Conservation (phyloP, 441 rosid species). For the Aquilaria agallochum region DNA sequence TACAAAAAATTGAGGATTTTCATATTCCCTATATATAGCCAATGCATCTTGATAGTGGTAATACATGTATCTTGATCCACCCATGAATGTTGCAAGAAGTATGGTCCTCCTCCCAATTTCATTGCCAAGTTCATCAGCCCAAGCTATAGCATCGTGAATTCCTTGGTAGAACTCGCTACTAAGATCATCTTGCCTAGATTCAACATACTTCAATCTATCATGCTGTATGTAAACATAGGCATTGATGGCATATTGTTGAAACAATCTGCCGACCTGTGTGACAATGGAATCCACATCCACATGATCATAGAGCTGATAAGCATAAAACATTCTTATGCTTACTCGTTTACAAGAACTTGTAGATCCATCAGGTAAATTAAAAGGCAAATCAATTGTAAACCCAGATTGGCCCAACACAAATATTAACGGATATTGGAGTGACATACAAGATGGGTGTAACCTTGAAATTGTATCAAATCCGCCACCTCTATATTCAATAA, state of each 20-base stretch:
- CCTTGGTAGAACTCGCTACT: not conserved
- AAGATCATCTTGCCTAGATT: not conserved
- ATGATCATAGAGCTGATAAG: no score
- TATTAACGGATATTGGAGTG: not conserved
- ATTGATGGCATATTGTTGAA: no score
- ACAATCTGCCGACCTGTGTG: no score
- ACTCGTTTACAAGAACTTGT: not conserved
- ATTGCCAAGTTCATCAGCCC: not conserved
- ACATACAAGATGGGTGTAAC: not conserved
- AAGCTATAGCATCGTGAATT: not conserved
- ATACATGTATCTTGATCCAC: no score
- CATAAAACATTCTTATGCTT: not conserved
- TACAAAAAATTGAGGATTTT: not conserved
- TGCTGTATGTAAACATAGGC: no score
- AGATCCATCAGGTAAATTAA: not conserved
- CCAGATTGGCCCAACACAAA: not conserved
- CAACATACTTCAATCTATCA: not conserved
- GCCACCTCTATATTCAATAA: no score
- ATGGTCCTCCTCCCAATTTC: not conserved
- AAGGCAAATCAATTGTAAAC: not conserved
- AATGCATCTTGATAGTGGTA: no score
- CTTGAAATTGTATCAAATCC: no score
- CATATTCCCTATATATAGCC: not conserved
- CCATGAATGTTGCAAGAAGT: not conserved
- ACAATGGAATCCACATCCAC: no score